Conservation (phyloP, 306 rosid genomes). For the Medicago truncatula region DNA sequence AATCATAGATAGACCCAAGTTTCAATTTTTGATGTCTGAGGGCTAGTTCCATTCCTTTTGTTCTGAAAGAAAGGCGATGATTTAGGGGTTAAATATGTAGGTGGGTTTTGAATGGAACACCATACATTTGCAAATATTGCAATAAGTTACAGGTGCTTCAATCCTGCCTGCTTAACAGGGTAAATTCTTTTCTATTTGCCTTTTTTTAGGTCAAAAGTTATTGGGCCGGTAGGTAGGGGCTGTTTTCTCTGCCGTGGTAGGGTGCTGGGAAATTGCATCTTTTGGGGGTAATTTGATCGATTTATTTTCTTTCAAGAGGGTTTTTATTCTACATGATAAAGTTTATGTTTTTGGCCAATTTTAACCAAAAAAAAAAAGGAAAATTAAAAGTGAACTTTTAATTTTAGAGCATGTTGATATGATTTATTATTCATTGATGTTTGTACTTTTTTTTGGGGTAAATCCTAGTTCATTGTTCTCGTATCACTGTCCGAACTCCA, state of each 20-base stretch:
- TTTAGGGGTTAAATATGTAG: slow-evolving; percentile 58
- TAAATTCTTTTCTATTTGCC: slow-evolving; percentile 24
- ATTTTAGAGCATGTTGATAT: slow-evolving; percentile 44
- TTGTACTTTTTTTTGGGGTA: background rate
- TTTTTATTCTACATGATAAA: slow-evolving; percentile 72
- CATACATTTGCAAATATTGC: slow-evolving; percentile 93
- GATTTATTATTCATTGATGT: slow-evolving; percentile 8
- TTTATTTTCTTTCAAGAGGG: slow-evolving; percentile 58
- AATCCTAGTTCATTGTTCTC: background rate
- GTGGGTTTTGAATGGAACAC: slow-evolving; percentile 69
- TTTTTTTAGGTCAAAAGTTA: slow-evolving; percentile 51
- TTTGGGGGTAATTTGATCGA: slow-evolving; percentile 75
- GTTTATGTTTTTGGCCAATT: slow-evolving; percentile 63
- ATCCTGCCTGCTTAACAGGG: slow-evolving; percentile 66
- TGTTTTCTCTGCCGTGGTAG: slow-evolving; percentile 67
- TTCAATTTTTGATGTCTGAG: slow-evolving; percentile 71
- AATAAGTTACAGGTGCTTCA: slow-evolving; percentile 91
- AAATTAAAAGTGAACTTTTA: slow-evolving; percentile 53
- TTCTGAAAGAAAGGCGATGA: slow-evolving; percentile 57
- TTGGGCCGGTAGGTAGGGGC: slow-evolving; percentile 64
- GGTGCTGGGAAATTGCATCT: slow-evolving; percentile 71
- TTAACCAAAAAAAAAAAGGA: slow-evolving; percentile 51
- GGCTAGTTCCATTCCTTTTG: slow-evolving; percentile 65
- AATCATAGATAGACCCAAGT: slow-evolving; percentile 57
- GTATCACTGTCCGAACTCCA: background rate